Conservation (phyloP, 2,329 filamentous ascomycete species). For the Didymella arachidicola region DNA sequence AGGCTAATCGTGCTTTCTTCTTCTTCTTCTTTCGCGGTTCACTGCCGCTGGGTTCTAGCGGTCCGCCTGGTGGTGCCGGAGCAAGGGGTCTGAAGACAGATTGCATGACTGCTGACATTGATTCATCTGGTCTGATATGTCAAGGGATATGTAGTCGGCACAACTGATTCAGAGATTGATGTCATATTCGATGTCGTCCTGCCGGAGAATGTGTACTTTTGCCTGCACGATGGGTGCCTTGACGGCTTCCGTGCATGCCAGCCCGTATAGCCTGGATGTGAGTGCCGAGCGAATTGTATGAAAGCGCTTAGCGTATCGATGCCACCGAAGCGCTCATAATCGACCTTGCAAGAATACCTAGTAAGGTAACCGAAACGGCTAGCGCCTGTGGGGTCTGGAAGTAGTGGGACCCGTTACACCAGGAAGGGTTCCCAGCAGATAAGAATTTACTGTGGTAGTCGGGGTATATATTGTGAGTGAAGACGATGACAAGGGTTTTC, state of each 20-base stretch:
- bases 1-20: conserved; percentile 20
- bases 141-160: conserved; percentile 2
- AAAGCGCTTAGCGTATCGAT: not conserved
- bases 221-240: not conserved
- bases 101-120: conserved; percentile 7
- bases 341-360: not conserved
- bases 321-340: not conserved
- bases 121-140: not conserved
- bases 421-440: not conserved
- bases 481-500: no score
- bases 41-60: conserved; percentile 1
- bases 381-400: not conserved
- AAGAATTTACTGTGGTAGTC: no score
- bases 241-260: not conserved
- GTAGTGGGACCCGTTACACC: conserved; percentile 2
- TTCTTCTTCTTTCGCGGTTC: conserved; percentile 15
- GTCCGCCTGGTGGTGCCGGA: conserved; percentile 9
- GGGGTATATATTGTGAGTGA: no score
- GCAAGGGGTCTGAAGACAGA: conserved; percentile 12
- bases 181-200: conserved; percentile 6
- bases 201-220: not conserved
- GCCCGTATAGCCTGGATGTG: not conserved
- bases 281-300: not conserved
- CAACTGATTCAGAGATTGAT: not conserved
- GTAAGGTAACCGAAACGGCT: not conserved